Base-by-base conservation (phyloP, 2,329 filamentous ascomycete species). In the Penicillium sumatraense region DNA sequence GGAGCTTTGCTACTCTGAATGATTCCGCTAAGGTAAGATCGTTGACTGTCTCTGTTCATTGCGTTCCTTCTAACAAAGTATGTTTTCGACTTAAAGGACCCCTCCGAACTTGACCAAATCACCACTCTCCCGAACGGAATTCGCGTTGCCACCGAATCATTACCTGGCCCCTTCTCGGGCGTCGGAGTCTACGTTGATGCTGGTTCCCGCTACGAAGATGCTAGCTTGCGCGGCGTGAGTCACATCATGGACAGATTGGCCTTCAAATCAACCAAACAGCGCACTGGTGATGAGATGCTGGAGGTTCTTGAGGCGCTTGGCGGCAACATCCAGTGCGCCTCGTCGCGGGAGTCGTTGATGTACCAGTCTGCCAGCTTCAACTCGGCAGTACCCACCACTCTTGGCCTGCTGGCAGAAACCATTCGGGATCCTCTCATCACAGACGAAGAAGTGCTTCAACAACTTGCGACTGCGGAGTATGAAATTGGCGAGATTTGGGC, bases 321-420 rank as follows among this genome's bases (percentile, higher is more conserved):
- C 31, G 95, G 95, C 27, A 97, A 97, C 73, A 93, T 99, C 56
- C 93, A 98, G 77, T 99, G 95, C 77, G 93, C 93, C 10, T 97
- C 93, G 1, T 96, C 92, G 2, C 84, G 95, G 62, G 95, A 99
- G 77, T 91, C 91, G 53, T 85, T 99, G 78, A 99, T 99, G 95
- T 99, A 99, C 80, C 95, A 99, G 76, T 91, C 92, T 1, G 95
- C 95, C 23, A 97, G 93, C 26, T 99, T 99, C 84, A 99, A 99
- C 80, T 89, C 88, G 23, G 89, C 91, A 16, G 92, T 99, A 8
- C 88, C 90, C 6, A 86, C 86, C 8, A 91, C 93, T 11, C 85
- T 96, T 21, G 91, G 83, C 26, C 78, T 99, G 16, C 84, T 99
- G 36, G 93, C 95, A 56, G 95, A 99, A 74, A 98, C 95, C 27